These are phyloP conservation scores for Annulohypoxylon maeteangense DNA, from an alignment of 495 filamentous ascomycete species.

Conservation along the genomic window DNA sequence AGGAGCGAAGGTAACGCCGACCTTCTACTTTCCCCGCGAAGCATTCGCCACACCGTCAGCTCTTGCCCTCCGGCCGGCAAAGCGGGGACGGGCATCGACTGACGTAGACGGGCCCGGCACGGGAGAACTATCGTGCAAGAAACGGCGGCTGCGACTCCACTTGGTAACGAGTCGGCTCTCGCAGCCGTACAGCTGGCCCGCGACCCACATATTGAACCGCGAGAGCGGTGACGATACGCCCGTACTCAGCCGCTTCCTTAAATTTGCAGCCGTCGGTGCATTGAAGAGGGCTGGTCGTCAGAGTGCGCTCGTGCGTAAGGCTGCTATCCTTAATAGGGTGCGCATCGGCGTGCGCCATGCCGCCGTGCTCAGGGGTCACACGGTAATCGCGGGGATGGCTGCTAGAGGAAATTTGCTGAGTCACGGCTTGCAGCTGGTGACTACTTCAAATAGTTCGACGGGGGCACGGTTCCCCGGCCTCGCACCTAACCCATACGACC, in stretches of 20 bases:
- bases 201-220: conserved; percentile 73
- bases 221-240: conserved; percentile 58
- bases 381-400: conserved; percentile 40
- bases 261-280: conserved; percentile 48
- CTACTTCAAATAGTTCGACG: conserved; percentile 26
- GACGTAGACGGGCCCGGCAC: conserved; percentile 72
- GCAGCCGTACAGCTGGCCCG: conserved; percentile 71
- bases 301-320: conserved; percentile 58
- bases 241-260: conserved; percentile 63
- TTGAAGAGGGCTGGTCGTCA: conserved; percentile 45
- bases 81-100: conserved; percentile 66
- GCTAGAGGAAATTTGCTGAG: conserved; percentile 39
- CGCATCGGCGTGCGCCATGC: conserved; percentile 52
- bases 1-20: not conserved
- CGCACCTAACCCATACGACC: conserved; percentile 25
- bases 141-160: conserved; percentile 69
- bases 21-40: conserved; percentile 39
- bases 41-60: conserved; percentile 6
- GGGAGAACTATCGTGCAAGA: conserved; percentile 65
- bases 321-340: conserved; percentile 65
- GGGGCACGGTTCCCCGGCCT: conserved; percentile 26
- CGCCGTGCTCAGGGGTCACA: conserved; percentile 41
- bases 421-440: conserved; percentile 42
- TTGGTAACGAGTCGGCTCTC: conserved; percentile 76
- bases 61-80: conserved; percentile 48